These are phyloP conservation scores for Plasmodium relictum DNA, from an alignment of 169 alveolate genomes.

Conservation along the genomic window DNA sequence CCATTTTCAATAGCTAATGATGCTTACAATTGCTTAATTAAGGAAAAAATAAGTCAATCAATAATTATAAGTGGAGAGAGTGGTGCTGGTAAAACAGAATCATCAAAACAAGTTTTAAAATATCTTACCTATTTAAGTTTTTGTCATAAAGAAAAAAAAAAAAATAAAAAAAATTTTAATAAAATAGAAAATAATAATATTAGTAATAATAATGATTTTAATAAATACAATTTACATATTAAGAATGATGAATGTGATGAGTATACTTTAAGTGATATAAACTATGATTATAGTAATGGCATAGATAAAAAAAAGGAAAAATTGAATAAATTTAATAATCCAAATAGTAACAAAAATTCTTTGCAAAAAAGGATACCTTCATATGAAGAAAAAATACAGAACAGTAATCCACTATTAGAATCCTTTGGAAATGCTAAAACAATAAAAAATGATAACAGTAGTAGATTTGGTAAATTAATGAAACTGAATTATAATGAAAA, in stretches of 20 bases:
- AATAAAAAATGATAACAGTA: slow-evolving; percentile 96
- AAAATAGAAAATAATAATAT: neutral
- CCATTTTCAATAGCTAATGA: slow-evolving; percentile 91
- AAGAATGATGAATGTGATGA: slow-evolving; percentile 12
- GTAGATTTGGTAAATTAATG: slow-evolving; percentile 98
- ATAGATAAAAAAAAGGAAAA: slow-evolving; percentile 16
- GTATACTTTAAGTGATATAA: neutral
- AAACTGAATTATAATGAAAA: slow-evolving; percentile 92
- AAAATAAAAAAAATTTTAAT: neutral
- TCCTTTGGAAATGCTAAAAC: slow-evolving; percentile 99
- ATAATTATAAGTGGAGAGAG: slow-evolving; percentile 99
- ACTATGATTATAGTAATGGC: neutral
- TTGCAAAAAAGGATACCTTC: slow-evolving; percentile 7
- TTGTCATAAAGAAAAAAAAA: slow-evolving; percentile 30
- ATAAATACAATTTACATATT: slow-evolving; percentile 2
- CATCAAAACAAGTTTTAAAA: slow-evolving; percentile 94
- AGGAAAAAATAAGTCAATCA: slow-evolving; percentile 90
- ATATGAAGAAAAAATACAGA: slow-evolving; percentile 87
- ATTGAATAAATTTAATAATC: neutral
- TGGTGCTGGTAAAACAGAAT: slow-evolving; percentile 99
- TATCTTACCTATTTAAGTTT: slow-evolving; percentile 83
- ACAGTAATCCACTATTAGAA: slow-evolving; percentile 97
- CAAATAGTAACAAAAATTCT: neutral
- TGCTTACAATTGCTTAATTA: slow-evolving; percentile 86
- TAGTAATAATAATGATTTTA: neutral